Conservation (phyloP, 2,329 filamentous ascomycete species). For the Ophiognomonia clavigignenti-juglandacearum region DNA sequence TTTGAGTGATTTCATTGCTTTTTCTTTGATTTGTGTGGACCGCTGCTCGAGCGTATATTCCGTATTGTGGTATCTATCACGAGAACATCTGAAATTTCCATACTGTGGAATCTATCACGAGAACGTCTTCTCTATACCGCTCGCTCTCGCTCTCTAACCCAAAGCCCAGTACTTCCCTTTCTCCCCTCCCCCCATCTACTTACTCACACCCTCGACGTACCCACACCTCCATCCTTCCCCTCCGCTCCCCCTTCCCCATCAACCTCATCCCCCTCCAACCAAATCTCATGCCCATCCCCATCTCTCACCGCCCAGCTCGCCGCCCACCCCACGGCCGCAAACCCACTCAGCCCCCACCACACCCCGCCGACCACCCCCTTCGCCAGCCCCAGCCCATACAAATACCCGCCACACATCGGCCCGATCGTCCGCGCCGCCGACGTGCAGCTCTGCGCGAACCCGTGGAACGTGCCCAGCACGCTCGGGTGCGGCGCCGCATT, state of each 20-base stretch:
- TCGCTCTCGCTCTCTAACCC: too few relatives aligned
- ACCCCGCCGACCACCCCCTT: slow-evolving; percentile 53
- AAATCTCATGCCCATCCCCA: slow-evolving; percentile 60
- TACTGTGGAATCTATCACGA: too few relatives aligned
- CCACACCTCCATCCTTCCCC: too few relatives aligned
- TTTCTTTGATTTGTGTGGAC: too few relatives aligned
- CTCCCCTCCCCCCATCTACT: too few relatives aligned
- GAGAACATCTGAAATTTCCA: too few relatives aligned
- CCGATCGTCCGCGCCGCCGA: slow-evolving; percentile 56
- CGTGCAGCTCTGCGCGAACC: slow-evolving; percentile 52
- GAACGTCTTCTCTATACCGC: too few relatives aligned
- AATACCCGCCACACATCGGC: slow-evolving; percentile 53
- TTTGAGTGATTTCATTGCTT: too few relatives aligned
- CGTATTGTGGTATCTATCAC: too few relatives aligned
- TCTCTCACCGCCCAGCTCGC: slow-evolving; percentile 54
- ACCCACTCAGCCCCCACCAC: slow-evolving; percentile 50
- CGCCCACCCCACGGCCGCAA: slow-evolving; percentile 43
- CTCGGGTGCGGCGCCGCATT: slow-evolving; percentile 44
- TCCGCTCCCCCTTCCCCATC: slow-evolving; percentile 24
- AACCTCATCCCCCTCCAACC: slow-evolving; percentile 57
- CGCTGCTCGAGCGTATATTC: too few relatives aligned
- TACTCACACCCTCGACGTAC: too few relatives aligned
- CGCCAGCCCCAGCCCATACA: slow-evolving; percentile 56
- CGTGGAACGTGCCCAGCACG: slow-evolving; percentile 42
- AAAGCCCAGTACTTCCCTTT: too few relatives aligned